Base-by-base conservation (phyloP, 495 filamentous ascomycete species). In the Pyrenula aspistea region DNA sequence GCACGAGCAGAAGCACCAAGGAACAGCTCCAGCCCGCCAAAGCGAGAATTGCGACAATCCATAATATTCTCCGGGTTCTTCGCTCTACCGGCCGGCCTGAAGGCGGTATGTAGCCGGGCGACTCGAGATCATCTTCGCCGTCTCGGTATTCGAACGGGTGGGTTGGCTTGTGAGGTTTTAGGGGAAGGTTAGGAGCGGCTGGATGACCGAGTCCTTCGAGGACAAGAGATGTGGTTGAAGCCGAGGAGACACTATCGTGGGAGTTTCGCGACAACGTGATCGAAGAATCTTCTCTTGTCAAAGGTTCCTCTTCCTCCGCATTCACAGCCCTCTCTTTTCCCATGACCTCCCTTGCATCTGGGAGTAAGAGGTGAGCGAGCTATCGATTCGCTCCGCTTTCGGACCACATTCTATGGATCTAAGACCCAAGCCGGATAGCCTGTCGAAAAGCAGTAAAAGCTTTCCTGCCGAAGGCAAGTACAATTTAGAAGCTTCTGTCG, bases 21-120 rank as follows among this genome's bases (percentile, higher is more conserved):
- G 88, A 89, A 53, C 91, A 66, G 12, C 87, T 62, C 93, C 93
- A 98, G 54, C 84, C 84, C 8, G 84, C 85, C 21, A 89, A 65
- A 64, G 87, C 83, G 23, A 92, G 63, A 12, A 73, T 71, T 4
- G 80, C 80, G 21, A 91, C 60, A 25, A 87, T 71, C 71, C 88
- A 88, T 47, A 96, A 66, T 24, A 84, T 66, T 54, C 82, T 76
- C 60, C 84, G 80, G 53, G 83, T 73, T 47, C 79, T 79, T 56
- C 78, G 66, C 50, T 20, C n/a, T 10, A 52, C 19, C 8, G 50
- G 50, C 50, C 22, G n/a, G 50, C 8, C 50, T 24, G 50, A 8
- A 8, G 50, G 50, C 4, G 19, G 8, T 24, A 52, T 52, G 20
- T 21, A 52, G 10, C 50, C 20, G 8, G 50, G 50, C 20, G 50